A percentile compares a stretch with the other conserved stretches of the same genome.
Conservation (phyloP, 352 stramenopile species). For the Thalassiosira delicatula region DNA sequence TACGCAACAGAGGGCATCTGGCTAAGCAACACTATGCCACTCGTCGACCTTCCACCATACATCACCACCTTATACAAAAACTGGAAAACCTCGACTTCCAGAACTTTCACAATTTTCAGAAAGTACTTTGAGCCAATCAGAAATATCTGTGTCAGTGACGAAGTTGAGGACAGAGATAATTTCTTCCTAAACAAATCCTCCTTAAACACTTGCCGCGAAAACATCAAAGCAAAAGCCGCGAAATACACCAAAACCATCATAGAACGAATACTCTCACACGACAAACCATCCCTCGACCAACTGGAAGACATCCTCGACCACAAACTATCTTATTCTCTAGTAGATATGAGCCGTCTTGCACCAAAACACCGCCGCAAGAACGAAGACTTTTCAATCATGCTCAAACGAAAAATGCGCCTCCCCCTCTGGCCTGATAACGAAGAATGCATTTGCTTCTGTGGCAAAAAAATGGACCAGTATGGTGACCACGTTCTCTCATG, state of each 20-base stretch:
- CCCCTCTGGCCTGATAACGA: constrained; percentile 13
- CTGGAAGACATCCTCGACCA: constrained; percentile 26
- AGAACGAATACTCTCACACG: not conserved
- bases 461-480: constrained; percentile 24
- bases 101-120: constrained; percentile 1
- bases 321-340: not conserved
- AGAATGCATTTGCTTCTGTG: constrained; percentile 10
- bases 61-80: constrained; percentile 17
- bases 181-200: constrained; percentile 8
- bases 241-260: not conserved
- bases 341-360: constrained; percentile 15
- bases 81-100: not conserved
- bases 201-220: constrained; percentile 13
- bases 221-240: not conserved
- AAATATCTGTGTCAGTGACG: not conserved
- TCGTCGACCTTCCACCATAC: not conserved
- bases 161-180: not conserved
- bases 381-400: constrained; percentile 32
- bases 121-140: not conserved
- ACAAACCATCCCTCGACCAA: constrained; percentile 15
- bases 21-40: not conserved
- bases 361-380: constrained; percentile 17
- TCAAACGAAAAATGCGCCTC: constrained; percentile 36
- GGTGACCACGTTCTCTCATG: constrained; percentile 20
- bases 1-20: constrained; percentile 23